Evolutionary conservation across 352 stramenopile species (phyloP).

Genomic region (Plasmopara halstedii): DNA sequence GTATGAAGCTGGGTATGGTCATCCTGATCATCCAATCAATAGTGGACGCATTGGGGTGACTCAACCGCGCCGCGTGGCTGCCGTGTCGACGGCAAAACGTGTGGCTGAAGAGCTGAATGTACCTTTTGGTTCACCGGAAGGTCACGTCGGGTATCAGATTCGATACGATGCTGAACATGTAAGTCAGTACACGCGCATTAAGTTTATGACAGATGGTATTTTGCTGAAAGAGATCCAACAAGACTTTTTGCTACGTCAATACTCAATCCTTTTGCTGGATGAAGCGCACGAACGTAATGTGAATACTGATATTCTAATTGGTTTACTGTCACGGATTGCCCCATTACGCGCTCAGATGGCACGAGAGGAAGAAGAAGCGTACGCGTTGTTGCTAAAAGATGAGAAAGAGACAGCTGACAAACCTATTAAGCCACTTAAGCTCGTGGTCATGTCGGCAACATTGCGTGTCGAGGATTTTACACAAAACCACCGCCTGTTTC

Average conservation of each 20-base stretch:
- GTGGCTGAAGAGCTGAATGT: slow-evolving; percentile 96
- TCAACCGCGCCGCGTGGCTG: slow-evolving; percentile 97
- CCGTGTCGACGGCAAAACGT: slow-evolving; percentile 95
- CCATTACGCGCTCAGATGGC: slow-evolving; percentile 88
- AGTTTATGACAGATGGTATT: slow-evolving; percentile 99
- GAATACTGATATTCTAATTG: slow-evolving; percentile 96
- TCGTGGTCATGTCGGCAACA: slow-evolving; percentile 98
- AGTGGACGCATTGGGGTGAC: slow-evolving; percentile 91
- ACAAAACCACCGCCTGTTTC: slow-evolving; percentile 91
- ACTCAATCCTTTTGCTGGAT: slow-evolving; percentile 87
- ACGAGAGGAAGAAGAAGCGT: slow-evolving; percentile 53
- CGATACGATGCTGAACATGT: slow-evolving; percentile 95
- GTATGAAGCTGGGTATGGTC: slow-evolving; percentile 91
- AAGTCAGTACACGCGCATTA: slow-evolving; percentile 86
- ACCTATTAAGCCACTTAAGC: slow-evolving; percentile 70
- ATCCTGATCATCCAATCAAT: slow-evolving; percentile 40
- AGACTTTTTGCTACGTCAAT: slow-evolving; percentile 68
- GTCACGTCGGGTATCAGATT: slow-evolving; percentile 96
- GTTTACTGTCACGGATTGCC: slow-evolving; percentile 91
- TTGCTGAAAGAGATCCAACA: slow-evolving; percentile 95
- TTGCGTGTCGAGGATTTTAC: slow-evolving; percentile 97
- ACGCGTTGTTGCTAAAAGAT: slow-evolving; percentile 28
- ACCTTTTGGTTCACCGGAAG: slow-evolving; percentile 42
- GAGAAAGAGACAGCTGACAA: slow-evolving; percentile 35
- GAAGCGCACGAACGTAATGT: slow-evolving; percentile 97